Percentiles rank a stretch among this genome's conserved stretches.
Evolutionary conservation across 2,329 filamentous ascomycete species (phyloP).

Genomic region (Didymella exigua): DNA sequence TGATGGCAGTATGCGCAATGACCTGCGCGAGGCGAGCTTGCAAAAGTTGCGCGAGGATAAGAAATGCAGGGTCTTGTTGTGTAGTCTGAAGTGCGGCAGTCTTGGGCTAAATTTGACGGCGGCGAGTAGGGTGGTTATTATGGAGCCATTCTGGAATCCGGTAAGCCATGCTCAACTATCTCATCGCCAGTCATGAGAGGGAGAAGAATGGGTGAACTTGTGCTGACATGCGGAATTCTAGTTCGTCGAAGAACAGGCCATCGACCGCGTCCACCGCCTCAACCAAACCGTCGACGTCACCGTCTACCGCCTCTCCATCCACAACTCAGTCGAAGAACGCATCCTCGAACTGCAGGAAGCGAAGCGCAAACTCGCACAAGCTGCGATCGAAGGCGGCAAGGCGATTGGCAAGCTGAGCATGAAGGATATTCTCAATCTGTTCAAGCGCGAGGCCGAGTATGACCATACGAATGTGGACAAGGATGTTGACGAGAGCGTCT

Average conservation of each 20-base stretch:
- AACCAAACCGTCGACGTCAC: conserved; percentile 95
- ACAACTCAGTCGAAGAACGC: conserved; percentile 85
- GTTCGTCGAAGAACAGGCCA: conserved; percentile 98
- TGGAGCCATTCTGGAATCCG: conserved; percentile 99
- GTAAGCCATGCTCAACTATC: conserved; percentile 53
- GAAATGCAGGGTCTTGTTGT: conserved; percentile 81
- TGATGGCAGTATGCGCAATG: conserved; percentile 93
- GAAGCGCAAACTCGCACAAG: conserved; percentile 88
- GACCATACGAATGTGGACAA: conserved; percentile 53
- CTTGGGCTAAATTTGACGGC: conserved; percentile 93
- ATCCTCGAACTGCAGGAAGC: conserved; percentile 94
- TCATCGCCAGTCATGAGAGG: too few relatives aligned
- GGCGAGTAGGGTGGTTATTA: conserved; percentile 87
- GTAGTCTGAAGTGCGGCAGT: conserved; percentile 91
- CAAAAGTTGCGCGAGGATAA: conserved; percentile 75
- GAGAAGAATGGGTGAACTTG: background rate
- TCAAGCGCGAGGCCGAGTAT: conserved; percentile 70
- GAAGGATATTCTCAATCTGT: conserved; percentile 91
- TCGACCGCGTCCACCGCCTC: conserved; percentile 96
- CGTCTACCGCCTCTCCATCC: conserved; percentile 91
- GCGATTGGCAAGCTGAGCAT: conserved; percentile 84
- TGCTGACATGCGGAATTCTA: conserved; percentile 39
- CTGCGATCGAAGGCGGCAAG: conserved; percentile 83
- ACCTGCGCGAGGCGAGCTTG: conserved; percentile 85
- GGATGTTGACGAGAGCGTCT: conserved; percentile 45